A percentile compares a stretch with the other conserved stretches of the same genome.
Conservation (phyloP, 2,329 filamentous ascomycete genomes). For the Akanthomyces uredinophilus region DNA sequence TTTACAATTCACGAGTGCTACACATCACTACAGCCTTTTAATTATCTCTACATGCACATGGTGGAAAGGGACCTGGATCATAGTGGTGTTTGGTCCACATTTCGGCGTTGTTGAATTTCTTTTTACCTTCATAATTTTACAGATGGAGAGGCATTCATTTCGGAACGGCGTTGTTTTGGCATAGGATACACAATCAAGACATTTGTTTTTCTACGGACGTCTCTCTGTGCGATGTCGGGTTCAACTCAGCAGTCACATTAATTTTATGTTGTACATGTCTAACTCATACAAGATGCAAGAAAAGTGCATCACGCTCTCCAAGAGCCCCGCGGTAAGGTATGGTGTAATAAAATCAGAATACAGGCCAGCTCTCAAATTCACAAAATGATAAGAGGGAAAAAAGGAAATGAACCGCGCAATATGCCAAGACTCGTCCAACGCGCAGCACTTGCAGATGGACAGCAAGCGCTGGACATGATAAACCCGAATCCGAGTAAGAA, state of each 20-base stretch:
- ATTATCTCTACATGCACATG: not conserved
- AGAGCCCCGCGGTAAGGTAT: not conserved
- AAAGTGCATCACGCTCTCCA: not conserved
- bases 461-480: not conserved
- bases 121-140: not conserved
- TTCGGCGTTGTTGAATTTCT: not conserved
- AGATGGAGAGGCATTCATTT: not conserved
- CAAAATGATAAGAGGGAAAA: not conserved
- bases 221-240: not conserved
- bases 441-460: slow-evolving; percentile 8
- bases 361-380: not conserved
- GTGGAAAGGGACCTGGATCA: not conserved
- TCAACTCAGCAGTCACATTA: not conserved
- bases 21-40: not conserved
- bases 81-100: not conserved
- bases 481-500: not conserved
- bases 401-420: not conserved
- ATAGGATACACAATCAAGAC: not conserved
- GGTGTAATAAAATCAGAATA: not conserved
- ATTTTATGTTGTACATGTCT: slow-evolving; percentile 8
- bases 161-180: not conserved
- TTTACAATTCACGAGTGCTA: not conserved
- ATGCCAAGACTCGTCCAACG: slow-evolving; percentile 4
- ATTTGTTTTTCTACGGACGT: not conserved
- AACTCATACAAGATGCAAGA: slow-evolving; percentile 13